Conservation (phyloP, 2,329 filamentous ascomycete genomes). For the Aspergillus oerlinghausenensis region DNA sequence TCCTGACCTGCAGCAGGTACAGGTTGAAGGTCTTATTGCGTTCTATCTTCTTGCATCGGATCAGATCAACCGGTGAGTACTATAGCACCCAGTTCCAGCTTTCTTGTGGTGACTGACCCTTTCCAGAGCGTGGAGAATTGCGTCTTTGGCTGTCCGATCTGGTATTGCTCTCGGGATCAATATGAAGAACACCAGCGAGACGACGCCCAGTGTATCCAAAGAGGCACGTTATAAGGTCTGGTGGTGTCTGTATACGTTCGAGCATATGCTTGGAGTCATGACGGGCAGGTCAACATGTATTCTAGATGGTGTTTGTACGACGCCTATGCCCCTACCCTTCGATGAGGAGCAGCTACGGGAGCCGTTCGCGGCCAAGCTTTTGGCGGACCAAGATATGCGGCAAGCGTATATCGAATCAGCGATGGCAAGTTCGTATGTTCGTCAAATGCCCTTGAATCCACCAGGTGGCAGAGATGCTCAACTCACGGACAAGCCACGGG, state of each 20-base stretch:
- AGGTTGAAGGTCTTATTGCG: constrained; percentile 40
- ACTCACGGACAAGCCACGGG: constrained; percentile 19
- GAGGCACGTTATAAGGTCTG: constrained; percentile 44
- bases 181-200: constrained; percentile 38
- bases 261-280: constrained; percentile 43
- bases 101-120: not conserved
- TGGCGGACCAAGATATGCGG: constrained; percentile 27
- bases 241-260: constrained; percentile 43
- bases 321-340: constrained; percentile 39
- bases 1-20: constrained; percentile 44
- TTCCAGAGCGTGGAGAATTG: constrained; percentile 40
- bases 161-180: constrained; percentile 43
- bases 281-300: constrained; percentile 44
- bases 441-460: constrained; percentile 29
- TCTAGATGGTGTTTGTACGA: constrained; percentile 39
- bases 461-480: constrained; percentile 21
- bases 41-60: constrained; percentile 41
- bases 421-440: constrained; percentile 28
- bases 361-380: constrained; percentile 27
- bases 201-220: constrained; percentile 36
- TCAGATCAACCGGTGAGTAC: constrained; percentile 42
- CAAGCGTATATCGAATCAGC: constrained; percentile 28
- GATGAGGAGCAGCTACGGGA: constrained; percentile 37
- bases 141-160: constrained; percentile 39
- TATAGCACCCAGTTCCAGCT: not conserved